These are phyloP conservation scores for Yamadazyma friedrichii DNA, from an alignment of 1,139 yeast species.

Conservation along the genomic window DNA sequence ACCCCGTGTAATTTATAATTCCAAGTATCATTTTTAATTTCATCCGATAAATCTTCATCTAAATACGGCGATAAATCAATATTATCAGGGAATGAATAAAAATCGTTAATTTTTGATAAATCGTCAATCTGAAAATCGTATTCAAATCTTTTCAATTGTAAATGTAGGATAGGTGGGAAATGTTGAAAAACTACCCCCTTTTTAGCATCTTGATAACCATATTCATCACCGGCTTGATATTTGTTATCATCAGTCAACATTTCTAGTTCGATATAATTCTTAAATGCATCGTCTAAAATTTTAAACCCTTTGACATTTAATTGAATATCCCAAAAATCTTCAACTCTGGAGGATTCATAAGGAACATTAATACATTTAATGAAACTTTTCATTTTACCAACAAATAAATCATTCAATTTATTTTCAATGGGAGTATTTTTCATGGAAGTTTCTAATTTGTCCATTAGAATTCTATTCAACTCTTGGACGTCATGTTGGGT, in stretches of 20 bases:
- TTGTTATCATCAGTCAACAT: conserved; percentile 92
- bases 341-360: conserved; percentile 87
- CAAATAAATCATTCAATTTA: conserved; percentile 77
- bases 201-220: conserved; percentile 92
- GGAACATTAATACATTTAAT: conserved; percentile 94
- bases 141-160: conserved; percentile 91
- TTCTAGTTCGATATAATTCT: conserved; percentile 85
- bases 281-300: conserved; percentile 71
- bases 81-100: conserved; percentile 83
- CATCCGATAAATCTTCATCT: conserved; percentile 52
- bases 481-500: conserved; percentile 99
- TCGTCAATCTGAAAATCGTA: conserved; percentile 90
- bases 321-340: conserved; percentile 98
- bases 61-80: conserved; percentile 80
- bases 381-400: conserved; percentile 94
- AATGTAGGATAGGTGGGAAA: conserved; percentile 89
- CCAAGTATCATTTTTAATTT: conserved; percentile 59
- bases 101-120: conserved; percentile 87
- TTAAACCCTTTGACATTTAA: conserved; percentile 84
- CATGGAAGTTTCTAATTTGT: conserved; percentile 87
- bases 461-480: conserved; percentile 93
- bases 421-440: conserved; percentile 86
- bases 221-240: conserved; percentile 84
- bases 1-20: conserved; percentile 88
- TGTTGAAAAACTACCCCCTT: conserved; percentile 92